Evolutionary conservation across 371 early-diverging fungal species (phyloP).

Genomic region (Mortierella sp.): DNA sequence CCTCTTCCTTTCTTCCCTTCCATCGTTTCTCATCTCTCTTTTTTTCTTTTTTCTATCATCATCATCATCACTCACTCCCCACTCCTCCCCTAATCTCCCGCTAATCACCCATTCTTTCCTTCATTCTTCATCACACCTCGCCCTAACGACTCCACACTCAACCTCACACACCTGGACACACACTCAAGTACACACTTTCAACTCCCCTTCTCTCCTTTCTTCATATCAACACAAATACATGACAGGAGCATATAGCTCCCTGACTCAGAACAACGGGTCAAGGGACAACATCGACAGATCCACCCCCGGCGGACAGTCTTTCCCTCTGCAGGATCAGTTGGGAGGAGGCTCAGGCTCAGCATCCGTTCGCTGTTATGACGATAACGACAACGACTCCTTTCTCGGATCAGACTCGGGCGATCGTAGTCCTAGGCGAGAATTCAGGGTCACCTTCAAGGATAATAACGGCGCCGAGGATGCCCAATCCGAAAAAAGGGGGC

Average conservation of each 20-base stretch:
- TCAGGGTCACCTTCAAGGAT: slow-evolving; percentile 8
- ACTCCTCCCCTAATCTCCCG: background rate
- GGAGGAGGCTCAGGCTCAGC: background rate
- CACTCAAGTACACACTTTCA: background rate
- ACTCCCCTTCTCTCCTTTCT: background rate
- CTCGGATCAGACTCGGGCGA: background rate
- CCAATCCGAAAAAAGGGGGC: slow-evolving; percentile 3
- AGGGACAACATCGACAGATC: background rate
- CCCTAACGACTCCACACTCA: background rate
- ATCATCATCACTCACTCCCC: background rate
- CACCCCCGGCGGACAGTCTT: slow-evolving; percentile 8
- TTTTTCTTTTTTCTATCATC: background rate
- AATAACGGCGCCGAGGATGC: slow-evolving; percentile 3
- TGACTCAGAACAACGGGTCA: slow-evolving; percentile 6
- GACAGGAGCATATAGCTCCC: slow-evolving; percentile 18
- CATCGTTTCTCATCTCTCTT: background rate
- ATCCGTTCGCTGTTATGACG: background rate
- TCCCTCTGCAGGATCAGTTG: slow-evolving; percentile 14
- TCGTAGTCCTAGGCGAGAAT: background rate
- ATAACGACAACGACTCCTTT: background rate
- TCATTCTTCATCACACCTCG: background rate
- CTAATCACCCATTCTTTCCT: background rate
- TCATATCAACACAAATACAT: background rate
- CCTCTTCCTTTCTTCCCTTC: background rate
- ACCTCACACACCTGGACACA: background rate